Percentiles rank a stretch among this genome's conserved stretches.
Conservation (phyloP, 805 yeast species). For the Priceomyces carsonii region DNA sequence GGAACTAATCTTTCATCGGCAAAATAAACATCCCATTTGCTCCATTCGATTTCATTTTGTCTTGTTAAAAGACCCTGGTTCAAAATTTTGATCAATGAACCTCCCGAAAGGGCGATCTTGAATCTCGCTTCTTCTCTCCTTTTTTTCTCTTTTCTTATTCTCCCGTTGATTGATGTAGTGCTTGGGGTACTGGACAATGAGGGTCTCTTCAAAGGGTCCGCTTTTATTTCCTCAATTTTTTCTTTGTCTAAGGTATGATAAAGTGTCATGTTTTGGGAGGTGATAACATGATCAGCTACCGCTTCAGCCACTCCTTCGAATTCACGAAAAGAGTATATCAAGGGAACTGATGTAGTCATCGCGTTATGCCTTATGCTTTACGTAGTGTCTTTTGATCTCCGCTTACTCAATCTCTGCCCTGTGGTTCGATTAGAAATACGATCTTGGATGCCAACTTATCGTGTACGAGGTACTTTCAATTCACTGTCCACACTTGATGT, state of each 20-base stretch:
- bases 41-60: conserved; percentile 77
- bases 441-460: no score
- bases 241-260: conserved; percentile 41
- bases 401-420: no score
- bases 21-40: conserved; percentile 92
- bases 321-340: conserved; percentile 89
- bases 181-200: conserved; percentile 11
- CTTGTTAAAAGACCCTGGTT: conserved; percentile 82
- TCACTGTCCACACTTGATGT: no score
- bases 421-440: no score
- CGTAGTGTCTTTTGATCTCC: no score
- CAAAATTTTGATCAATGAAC: conserved; percentile 83
- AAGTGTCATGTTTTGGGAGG: conserved; percentile 79
- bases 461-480: no score
- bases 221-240: conserved; percentile 33
- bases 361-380: no score
- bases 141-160: conserved; percentile 25
- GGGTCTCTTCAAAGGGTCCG: conserved; percentile 18
- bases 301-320: conserved; percentile 92
- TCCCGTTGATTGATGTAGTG: conserved; percentile 10
- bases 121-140: conserved; percentile 69
- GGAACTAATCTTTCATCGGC: conserved; percentile 97
- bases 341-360: conserved; percentile 95
- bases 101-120: conserved; percentile 91
- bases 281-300: conserved; percentile 90